phyloP scores from a whole-genome alignment of 164 flowering plant genomes.

The Liriodendron chinense region DNA sequence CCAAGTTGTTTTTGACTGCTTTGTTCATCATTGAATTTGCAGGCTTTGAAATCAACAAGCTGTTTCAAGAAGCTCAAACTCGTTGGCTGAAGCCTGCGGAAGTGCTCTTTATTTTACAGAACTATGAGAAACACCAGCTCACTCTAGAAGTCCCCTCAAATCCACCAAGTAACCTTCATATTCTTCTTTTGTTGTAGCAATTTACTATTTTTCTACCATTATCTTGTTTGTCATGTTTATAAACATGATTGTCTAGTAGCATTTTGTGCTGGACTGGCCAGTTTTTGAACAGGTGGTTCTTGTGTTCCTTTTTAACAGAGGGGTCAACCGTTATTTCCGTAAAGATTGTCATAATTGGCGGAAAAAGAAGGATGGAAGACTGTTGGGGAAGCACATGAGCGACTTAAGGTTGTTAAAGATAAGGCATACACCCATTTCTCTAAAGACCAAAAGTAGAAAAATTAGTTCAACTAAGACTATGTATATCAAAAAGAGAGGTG shows the following conservation, averaged over 20 bases:
- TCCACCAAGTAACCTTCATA: slow-evolving; percentile 50
- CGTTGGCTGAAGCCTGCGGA: slow-evolving; percentile 92
- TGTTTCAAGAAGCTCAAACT: slow-evolving; percentile 54
- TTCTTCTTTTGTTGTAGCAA: not conserved
- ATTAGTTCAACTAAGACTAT: too few species aligned
- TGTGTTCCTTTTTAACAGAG: slow-evolving; percentile 84
- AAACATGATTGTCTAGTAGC: too few species aligned
- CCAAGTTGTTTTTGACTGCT: not conserved
- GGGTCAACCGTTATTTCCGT: slow-evolving; percentile 83
- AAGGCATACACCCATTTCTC: too few species aligned
- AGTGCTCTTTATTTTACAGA: slow-evolving; percentile 63
- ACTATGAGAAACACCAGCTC: slow-evolving; percentile 47
- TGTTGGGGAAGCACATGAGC: slow-evolving; percentile 95
- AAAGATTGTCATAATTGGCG: slow-evolving; percentile 93
- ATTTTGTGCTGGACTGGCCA: slow-evolving; percentile 5
- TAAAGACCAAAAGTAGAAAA: too few species aligned
- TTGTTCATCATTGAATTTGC: slow-evolving; percentile 7
- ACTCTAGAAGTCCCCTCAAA: slow-evolving; percentile 47
- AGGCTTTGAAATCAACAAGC: slow-evolving; percentile 52
- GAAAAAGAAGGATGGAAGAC: slow-evolving; percentile 86
- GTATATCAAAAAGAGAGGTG: too few species aligned
- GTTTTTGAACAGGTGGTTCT: slow-evolving; percentile 72
- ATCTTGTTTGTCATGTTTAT: not conserved
- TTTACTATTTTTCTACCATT: not conserved
- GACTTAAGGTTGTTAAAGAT: slow-evolving; percentile 66